These are phyloP conservation scores for Phoenix roebelenii DNA, from an alignment of 176 grass and related monocot species.

Conservation along the genomic window DNA sequence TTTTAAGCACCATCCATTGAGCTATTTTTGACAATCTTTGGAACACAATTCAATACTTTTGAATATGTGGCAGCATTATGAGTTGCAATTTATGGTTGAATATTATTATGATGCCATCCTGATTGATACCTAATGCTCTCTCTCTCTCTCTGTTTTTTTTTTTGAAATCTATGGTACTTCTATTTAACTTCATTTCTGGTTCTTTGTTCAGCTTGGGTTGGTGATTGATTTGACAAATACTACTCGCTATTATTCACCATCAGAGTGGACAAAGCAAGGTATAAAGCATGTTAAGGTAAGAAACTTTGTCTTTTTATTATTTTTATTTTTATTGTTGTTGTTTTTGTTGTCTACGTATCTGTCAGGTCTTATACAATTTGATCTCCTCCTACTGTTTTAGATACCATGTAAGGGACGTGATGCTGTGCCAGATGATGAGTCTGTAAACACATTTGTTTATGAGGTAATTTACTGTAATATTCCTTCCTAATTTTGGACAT, in stretches of 20 bases:
- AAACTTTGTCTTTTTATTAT: background rate
- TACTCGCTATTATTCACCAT: slow-evolving; percentile 57
- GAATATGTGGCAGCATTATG: too few species aligned
- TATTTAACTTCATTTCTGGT: background rate
- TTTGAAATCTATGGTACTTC: too few species aligned
- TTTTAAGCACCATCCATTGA: too few species aligned
- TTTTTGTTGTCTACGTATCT: too few species aligned
- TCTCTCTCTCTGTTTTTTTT: too few species aligned
- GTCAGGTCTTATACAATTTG: too few species aligned
- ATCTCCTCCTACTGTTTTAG: slow-evolving; percentile 25
- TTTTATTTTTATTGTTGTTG: background rate
- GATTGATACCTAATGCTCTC: too few species aligned
- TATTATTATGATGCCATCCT: too few species aligned
- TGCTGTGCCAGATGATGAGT: slow-evolving; percentile 87
- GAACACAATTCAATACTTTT: too few species aligned
- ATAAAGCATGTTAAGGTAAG: slow-evolving; percentile 94
- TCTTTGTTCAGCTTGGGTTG: slow-evolving; percentile 75
- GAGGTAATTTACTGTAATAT: slow-evolving; percentile 42
- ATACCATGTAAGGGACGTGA: slow-evolving; percentile 92
- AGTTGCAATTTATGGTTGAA: too few species aligned
- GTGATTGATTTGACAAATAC: slow-evolving; percentile 99
- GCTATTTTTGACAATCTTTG: too few species aligned
- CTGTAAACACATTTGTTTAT: slow-evolving; percentile 72
- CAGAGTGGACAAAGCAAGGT: slow-evolving; percentile 85
- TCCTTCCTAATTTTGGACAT: background rate